These are phyloP conservation scores for Antonospora locustae DNA, from an alignment of 371 early-diverging fungal genomes.

Conservation along the genomic window DNA sequence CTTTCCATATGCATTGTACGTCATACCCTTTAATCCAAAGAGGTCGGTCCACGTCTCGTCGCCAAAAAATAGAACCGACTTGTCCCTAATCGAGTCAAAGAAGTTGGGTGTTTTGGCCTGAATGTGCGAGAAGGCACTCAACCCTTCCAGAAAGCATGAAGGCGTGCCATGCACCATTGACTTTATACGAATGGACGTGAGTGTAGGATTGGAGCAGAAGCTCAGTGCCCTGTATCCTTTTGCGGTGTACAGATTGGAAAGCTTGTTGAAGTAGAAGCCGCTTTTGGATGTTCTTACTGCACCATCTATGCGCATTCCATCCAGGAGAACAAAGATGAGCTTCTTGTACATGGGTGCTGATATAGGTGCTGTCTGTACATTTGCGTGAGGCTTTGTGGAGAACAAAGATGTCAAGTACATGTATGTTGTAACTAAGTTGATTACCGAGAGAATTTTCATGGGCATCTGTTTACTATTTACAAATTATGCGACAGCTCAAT, in stretches of 20 bases:
- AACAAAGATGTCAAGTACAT: too few species aligned
- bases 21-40: constrained; percentile 10
- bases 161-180: constrained; percentile 47
- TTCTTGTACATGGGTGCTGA: constrained; percentile 20
- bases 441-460: too few species aligned
- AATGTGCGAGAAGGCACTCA: constrained; percentile 32
- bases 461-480: too few species aligned
- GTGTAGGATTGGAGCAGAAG: constrained; percentile 49
- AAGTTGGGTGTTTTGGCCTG: constrained; percentile 30
- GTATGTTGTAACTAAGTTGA: too few species aligned
- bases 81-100: constrained; percentile 21
- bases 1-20: not conserved
- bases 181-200: constrained; percentile 45
- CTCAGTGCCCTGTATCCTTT: constrained; percentile 22
- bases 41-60: constrained; percentile 50
- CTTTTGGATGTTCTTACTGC: constrained; percentile 9
- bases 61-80: constrained; percentile 47
- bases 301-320: constrained; percentile 52
- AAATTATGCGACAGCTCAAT: too few species aligned
- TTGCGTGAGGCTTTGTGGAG: too few species aligned
- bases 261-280: constrained; percentile 12
- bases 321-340: constrained; percentile 45
- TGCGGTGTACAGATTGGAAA: not conserved
- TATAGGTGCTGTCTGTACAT: not conserved
- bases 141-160: constrained; percentile 39